phyloP scores from a whole-genome alignment of 202 grass and related monocot species.

The Alloteropsis angusta region DNA sequence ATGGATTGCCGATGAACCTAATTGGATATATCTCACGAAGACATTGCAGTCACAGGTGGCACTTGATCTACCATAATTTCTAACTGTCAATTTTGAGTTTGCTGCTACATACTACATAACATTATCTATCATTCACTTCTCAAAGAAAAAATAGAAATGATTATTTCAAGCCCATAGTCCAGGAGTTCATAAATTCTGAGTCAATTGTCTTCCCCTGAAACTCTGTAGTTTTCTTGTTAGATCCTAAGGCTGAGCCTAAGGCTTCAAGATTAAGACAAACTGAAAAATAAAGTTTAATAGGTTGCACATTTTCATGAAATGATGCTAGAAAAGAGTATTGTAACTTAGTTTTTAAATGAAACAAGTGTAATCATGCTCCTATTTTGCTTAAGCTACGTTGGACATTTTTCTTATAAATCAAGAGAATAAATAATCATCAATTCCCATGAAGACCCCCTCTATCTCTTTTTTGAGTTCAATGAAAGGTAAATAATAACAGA shows the following conservation, averaged over 20 bases:
- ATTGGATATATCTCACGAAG: background rate
- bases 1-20: background rate
- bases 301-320: background rate
- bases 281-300: background rate
- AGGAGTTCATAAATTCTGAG: background rate
- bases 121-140: background rate
- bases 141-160: background rate
- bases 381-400: background rate
- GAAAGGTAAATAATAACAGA: slow-evolving; percentile 14
- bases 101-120: background rate
- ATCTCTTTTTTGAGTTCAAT: slow-evolving; percentile 4
- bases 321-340: background rate
- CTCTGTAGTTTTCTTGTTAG: background rate
- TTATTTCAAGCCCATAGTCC: background rate
- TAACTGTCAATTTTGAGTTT: background rate
- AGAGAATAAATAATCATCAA: background rate
- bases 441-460: background rate
- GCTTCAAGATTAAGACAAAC: background rate
- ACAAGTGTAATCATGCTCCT: background rate
- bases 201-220: background rate
- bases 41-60: background rate
- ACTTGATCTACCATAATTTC: background rate
- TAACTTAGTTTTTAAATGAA: slow-evolving; percentile 11
- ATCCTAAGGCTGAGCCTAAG: background rate
- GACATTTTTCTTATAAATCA: background rate